Evolutionary conservation across 2,329 filamentous ascomycete genomes (phyloP), one percentile per base, ranked within the genome.

Genomic region (Paramyrothecium sp.): DNA sequence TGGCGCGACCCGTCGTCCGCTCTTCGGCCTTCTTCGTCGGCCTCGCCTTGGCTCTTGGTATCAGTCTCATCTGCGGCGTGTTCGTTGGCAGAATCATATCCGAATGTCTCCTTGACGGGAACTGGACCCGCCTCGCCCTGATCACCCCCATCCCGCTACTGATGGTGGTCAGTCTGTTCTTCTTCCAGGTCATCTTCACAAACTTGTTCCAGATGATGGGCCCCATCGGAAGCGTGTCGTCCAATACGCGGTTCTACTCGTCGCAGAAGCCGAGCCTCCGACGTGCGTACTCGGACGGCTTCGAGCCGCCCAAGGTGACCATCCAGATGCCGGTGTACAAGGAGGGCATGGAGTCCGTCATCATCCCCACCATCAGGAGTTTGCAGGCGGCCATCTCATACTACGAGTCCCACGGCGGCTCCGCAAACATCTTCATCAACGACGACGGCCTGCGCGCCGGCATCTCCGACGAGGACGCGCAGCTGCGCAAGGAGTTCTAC

Each of bases 391-490:
- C 82, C 19, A 85, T 86, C 59, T 81, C 81, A 38, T 82, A 82
- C 13, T 86, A 86, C 61, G 83, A 85, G 61, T 71, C 82, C 62
- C 81, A 83, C 66, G 87, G 87, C n/a, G 87, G 87, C 8, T 82
- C 85, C 1, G 87, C 87, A 23, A 88, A 84, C 64, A 87, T 89
- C 60, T 88, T 88, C 64, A 73, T 89, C 67, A 89, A 89, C 61
- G 87, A 89, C 56, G 87, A 89, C 61, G 86, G 87, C 56, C 84
- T 89, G 80, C 86, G 88, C 67, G 71, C 51, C 33, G 51, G 87
- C 34, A 75, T 89, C 17, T 71, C 79, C 2, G 72, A 74, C 3
- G 75, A 82, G 13, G 75, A 82, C 16, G 76, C 78, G 4, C 70
- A 76, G 33, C 75, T 75, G 10, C 78, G 82, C 20, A 77, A 78